Percentiles rank a stretch among this genome's conserved stretches.
Evolutionary conservation across 2,329 filamentous ascomycete species (phyloP).

Genomic region (Rachicladosporium sp.): DNA sequence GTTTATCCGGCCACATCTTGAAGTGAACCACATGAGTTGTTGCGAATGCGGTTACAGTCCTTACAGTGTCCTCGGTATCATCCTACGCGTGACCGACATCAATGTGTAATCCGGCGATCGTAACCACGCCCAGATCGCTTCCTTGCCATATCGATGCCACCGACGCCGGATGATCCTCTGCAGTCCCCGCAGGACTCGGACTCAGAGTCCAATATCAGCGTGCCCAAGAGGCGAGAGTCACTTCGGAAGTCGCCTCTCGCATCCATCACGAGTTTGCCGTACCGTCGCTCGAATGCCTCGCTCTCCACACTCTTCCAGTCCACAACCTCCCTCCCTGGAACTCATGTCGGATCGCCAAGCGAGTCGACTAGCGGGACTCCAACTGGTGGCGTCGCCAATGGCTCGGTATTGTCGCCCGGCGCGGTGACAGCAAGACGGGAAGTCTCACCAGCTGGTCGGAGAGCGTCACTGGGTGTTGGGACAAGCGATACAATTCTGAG

Average conservation of each 20-base stretch:
- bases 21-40: too few species aligned
- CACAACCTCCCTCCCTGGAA: constrained; percentile 31
- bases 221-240: constrained; percentile 38
- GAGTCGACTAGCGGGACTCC: constrained; percentile 30
- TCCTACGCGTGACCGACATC: too few species aligned
- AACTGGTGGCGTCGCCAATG: constrained; percentile 19
- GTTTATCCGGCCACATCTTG: too few species aligned
- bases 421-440: constrained; percentile 22
- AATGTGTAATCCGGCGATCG: too few species aligned
- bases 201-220: constrained; percentile 47
- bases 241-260: constrained; percentile 42
- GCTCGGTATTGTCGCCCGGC: constrained; percentile 33
- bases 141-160: constrained; percentile 43
- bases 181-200: constrained; percentile 60
- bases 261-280: constrained; percentile 47
- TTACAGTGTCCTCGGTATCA: too few species aligned
- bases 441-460: constrained; percentile 25
- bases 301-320: constrained; percentile 42
- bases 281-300: constrained; percentile 40
- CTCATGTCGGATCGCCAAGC: constrained; percentile 16
- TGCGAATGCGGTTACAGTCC: too few species aligned
- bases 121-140: too few species aligned
- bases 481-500: constrained; percentile 58
- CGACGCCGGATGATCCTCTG: constrained; percentile 50
- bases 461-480: constrained; percentile 24